Conservation (phyloP, 257 asterid genomes). For the Henckelia pumila region DNA sequence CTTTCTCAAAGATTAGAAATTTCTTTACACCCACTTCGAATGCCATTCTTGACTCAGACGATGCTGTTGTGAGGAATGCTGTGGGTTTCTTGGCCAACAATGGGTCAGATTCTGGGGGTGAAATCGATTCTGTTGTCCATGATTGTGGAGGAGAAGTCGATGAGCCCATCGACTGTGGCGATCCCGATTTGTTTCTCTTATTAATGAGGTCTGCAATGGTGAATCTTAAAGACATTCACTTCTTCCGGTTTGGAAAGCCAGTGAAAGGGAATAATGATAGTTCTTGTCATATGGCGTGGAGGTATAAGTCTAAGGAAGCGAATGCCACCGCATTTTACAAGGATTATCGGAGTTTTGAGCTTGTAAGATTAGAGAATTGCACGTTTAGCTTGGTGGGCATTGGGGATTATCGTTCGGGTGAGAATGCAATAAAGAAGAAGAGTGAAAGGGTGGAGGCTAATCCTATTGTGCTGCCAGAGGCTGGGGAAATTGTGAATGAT, state of each 20-base stretch:
- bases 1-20: slow-evolving; percentile 52
- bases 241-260: slow-evolving; percentile 76
- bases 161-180: slow-evolving; percentile 75
- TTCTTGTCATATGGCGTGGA: slow-evolving; percentile 95
- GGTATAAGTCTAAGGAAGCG: slow-evolving; percentile 77
- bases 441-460: slow-evolving; percentile 31
- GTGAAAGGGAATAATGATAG: slow-evolving; percentile 55
- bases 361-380: slow-evolving; percentile 58
- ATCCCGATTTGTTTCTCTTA: slow-evolving; percentile 70
- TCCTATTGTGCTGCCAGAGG: slow-evolving; percentile 39
- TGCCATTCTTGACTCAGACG: slow-evolving; percentile 51
- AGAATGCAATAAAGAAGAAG: slow-evolving; percentile 73
- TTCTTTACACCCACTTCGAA: slow-evolving; percentile 56
- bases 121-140: slow-evolving; percentile 20
- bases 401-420: slow-evolving; percentile 87
- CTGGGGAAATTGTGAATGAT: slow-evolving; percentile 56
- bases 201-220: slow-evolving; percentile 78
- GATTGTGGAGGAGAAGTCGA: slow-evolving; percentile 44
- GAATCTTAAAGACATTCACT: slow-evolving; percentile 60
- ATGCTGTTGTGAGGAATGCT: slow-evolving; percentile 50
- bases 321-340: slow-evolving; percentile 53
- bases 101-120: slow-evolving; percentile 11
- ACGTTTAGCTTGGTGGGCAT: slow-evolving; percentile 56
- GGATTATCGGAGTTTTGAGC: slow-evolving; percentile 67
- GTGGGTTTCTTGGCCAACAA: slow-evolving; percentile 48